Base-by-base conservation (phyloP, 2,329 filamentous ascomycete species). In the Didymellaceae sp. region DNA sequence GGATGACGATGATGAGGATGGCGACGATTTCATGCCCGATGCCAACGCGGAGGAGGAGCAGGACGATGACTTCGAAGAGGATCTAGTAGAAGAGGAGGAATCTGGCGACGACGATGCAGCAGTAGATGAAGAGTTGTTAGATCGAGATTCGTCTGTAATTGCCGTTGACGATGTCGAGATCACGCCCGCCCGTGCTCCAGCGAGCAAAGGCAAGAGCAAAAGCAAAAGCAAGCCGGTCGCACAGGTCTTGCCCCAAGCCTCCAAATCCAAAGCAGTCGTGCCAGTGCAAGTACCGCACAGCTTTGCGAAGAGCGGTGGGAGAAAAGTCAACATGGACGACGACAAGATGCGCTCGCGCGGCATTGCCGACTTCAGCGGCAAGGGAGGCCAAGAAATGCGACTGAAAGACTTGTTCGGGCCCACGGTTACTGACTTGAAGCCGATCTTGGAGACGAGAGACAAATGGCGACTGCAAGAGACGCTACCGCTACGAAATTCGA, bases 391-490 rank as follows among this genome's bases (percentile, higher is more conserved):
- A 41, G 66, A 73, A 33, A 68, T 74, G n/a, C 74, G 79, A 43
- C 62, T 81, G 49, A 76, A 75, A 51, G 68, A 78, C 43, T 73
- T 79, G 1, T 84, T 82, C 67, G 82, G 83, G 4, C 74, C 78
- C 2, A 75, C 74, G 20, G 63, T 74, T 11, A 74, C 78, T 14
- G 82, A 84, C 51, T 60, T 82, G n/a, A 67, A 74, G 14, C 74
- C 78, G 8, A 67, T 80, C 4, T 50, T 82, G 6, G 70, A 74
- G 55, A 75, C 78, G 13, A 74, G 80, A 44, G 77, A 82, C 45
- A 73, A 74, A 38, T 86, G 82, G 82, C 71, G 70, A 1, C 56
- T 73, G 8, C 78, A 85, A 53, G 72, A 77, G 9, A 78, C 78
- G 3, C 72, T 85, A 32, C 84, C 83, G 62, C 30, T 72, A 69